These are phyloP conservation scores for Catunica adiposa DNA, from an alignment of 2,329 filamentous ascomycete species.

Conservation along the genomic window DNA sequence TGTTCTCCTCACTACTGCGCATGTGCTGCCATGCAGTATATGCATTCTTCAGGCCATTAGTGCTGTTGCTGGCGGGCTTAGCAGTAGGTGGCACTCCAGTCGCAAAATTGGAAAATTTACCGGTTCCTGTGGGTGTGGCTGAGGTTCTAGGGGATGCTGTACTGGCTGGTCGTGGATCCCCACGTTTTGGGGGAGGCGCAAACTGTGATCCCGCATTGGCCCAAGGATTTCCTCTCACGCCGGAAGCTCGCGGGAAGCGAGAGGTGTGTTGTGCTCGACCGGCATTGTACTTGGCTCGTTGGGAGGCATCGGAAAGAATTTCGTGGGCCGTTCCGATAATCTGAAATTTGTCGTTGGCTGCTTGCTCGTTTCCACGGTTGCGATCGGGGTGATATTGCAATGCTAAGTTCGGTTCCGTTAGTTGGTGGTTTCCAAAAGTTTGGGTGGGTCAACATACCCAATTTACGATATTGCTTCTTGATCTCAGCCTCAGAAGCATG, in stretches of 20 bases:
- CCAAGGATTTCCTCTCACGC: constrained; percentile 42
- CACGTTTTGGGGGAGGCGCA: constrained; percentile 32
- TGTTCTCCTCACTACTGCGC: constrained; percentile 17
- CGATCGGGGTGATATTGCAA: constrained; percentile 79
- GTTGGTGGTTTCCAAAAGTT: neutral
- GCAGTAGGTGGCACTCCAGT: constrained; percentile 27
- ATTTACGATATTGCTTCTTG: constrained; percentile 72
- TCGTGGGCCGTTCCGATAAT: constrained; percentile 77
- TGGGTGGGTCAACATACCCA: constrained; percentile 37
- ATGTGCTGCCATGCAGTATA: constrained; percentile 29
- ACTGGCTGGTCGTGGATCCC: constrained; percentile 16
- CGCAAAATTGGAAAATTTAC: constrained; percentile 22
- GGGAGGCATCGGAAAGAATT: constrained; percentile 38
- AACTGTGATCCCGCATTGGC: constrained; percentile 32
- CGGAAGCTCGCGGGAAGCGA: constrained; percentile 33
- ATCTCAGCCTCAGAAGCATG: constrained; percentile 57
- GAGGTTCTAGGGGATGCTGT: neutral
- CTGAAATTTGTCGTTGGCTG: constrained; percentile 70
- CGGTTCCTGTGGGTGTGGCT: constrained; percentile 13
- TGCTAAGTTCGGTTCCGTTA: constrained; percentile 31
- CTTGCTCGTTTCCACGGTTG: constrained; percentile 66
- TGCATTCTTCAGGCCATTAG: constrained; percentile 26
- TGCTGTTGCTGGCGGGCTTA: constrained; percentile 22
- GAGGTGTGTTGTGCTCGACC: constrained; percentile 18
- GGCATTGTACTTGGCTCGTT: constrained; percentile 37